These are phyloP conservation scores for Spinacia oleracea DNA, from an alignment of 179 eudicot genomes.

Conservation along the genomic window DNA sequence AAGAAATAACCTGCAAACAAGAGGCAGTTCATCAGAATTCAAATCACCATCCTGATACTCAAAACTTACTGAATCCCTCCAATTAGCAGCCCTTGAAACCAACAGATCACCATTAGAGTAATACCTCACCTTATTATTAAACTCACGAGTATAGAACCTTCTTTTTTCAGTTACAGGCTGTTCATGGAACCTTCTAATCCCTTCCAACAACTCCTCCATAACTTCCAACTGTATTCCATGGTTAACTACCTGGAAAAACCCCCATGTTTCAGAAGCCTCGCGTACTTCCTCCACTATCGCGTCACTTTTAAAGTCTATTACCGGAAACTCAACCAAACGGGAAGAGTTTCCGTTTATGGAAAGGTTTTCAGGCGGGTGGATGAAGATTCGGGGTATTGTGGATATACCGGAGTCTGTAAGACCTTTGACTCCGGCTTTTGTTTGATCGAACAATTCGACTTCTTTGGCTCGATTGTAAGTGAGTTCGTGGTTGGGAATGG, in stretches of 20 bases:
- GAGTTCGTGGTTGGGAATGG: constrained; percentile 14
- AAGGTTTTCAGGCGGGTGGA: constrained; percentile 34
- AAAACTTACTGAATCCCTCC: constrained; percentile 61
- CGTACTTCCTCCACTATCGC: constrained; percentile 29
- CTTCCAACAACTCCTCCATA: constrained; percentile 38
- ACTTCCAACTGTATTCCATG: constrained; percentile 34
- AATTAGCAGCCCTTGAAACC: constrained; percentile 49
- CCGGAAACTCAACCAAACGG: constrained; percentile 28
- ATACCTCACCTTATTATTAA: constrained; percentile 45
- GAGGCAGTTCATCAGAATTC: constrained; percentile 40
- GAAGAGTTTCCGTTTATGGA: background rate
- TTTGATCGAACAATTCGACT: constrained; percentile 32
- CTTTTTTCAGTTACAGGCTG: constrained; percentile 35
- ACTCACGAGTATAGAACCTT: constrained; percentile 33
- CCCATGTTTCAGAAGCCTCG: constrained; percentile 41
- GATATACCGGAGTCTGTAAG: constrained; percentile 40
- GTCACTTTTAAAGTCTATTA: constrained; percentile 30
- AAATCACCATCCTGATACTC: constrained; percentile 39
- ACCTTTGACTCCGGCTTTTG: constrained; percentile 52
- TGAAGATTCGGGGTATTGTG: constrained; percentile 40
- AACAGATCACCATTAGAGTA: constrained; percentile 58
- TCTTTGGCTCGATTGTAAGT: constrained; percentile 38
- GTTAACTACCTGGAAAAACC: constrained; percentile 48
- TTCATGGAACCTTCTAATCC: constrained; percentile 40
- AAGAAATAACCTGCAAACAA: constrained; percentile 37